Base-by-base conservation (phyloP, 768 basidiomycete genomes). In the Pleurotus salmoneostramineus region DNA sequence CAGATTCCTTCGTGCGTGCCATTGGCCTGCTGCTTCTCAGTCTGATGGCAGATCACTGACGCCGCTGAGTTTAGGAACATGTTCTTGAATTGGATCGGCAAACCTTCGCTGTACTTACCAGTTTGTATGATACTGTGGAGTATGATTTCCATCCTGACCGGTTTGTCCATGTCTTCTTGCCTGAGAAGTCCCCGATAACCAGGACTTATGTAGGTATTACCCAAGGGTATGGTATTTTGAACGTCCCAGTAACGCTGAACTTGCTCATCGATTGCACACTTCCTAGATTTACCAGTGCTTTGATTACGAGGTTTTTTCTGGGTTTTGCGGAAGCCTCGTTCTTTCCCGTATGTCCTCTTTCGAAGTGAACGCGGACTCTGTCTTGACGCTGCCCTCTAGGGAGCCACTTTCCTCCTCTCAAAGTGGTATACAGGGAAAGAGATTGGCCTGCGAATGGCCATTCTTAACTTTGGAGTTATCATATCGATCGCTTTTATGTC, bases 51-150 rank as follows among this genome's bases (percentile, higher is more conserved):
- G 21, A 15, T n/a, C 7, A n/a, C 31, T 47, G 35, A 31, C 76
- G 77, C 8, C 80, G 21, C 58, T 56, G 79, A 15, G 77, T 76
- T 77, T 58, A 83, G 82, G 12, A 83, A 83, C 57, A 82, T 83
- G 76, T 74, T 83, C 56, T 65, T 84, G 48, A 78, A 82, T 62
- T 64, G 73, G 52, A 74, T 79, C 17, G 83, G 78, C 45, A 58
- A 70, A 61, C 83, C 82, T 0, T 83, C 82, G 8, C 50, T 81
- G 57, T 80, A 82, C 64, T 70, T 83, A 6, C 77, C 81, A 4
- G 59, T 62, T 52, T 81, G 79, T 58, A 81, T 82, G 75, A 64
- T 71, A n/a, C 61, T 82, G 33, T 84, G 82, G 82, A 82, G 83
- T 11, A 65, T 70, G 6, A 68, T 72, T 8, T 77, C 74, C 21